These are phyloP conservation scores for Fusarium sp. DNA, from an alignment of 2,329 filamentous ascomycete genomes.

Conservation along the genomic window DNA sequence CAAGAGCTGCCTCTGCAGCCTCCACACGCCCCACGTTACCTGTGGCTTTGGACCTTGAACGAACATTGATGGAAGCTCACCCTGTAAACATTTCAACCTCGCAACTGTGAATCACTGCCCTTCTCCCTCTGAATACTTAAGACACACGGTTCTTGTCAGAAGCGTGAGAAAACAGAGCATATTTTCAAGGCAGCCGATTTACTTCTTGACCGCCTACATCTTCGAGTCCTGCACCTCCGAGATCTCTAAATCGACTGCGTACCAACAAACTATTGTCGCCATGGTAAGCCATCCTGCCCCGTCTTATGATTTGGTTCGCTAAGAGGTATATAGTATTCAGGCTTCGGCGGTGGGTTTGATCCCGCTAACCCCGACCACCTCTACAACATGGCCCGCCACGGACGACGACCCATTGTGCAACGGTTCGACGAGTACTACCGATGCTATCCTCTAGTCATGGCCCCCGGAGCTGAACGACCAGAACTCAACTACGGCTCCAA, in stretches of 20 bases:
- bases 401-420: slow-evolving; percentile 65
- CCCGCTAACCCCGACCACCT: slow-evolving; percentile 60
- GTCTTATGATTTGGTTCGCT: not conserved
- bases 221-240: slow-evolving; percentile 5
- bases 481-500: slow-evolving; percentile 97
- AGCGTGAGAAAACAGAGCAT: not conserved
- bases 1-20: slow-evolving; percentile 47
- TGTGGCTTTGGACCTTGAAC: slow-evolving; percentile 22
- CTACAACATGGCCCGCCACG: slow-evolving; percentile 59
- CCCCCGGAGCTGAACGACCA: slow-evolving; percentile 87
- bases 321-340: slow-evolving; percentile 46
- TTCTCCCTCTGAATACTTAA: not conserved
- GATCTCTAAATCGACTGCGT: slow-evolving; percentile 2
- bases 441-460: slow-evolving; percentile 95
- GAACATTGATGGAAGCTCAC: slow-evolving; percentile 18
- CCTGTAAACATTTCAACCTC: slow-evolving; percentile 17
- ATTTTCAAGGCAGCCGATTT: not conserved
- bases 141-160: not conserved
- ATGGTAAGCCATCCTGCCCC: slow-evolving; percentile 35
- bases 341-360: slow-evolving; percentile 57
- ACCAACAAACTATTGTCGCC: slow-evolving; percentile 9
- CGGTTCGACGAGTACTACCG: slow-evolving; percentile 99
- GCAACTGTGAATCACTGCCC: not conserved
- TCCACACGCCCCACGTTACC: slow-evolving; percentile 35
- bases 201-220: slow-evolving; percentile 32